These are phyloP conservation scores for Mycena latifolia DNA, from an alignment of 768 basidiomycete genomes.

Conservation along the genomic window DNA sequence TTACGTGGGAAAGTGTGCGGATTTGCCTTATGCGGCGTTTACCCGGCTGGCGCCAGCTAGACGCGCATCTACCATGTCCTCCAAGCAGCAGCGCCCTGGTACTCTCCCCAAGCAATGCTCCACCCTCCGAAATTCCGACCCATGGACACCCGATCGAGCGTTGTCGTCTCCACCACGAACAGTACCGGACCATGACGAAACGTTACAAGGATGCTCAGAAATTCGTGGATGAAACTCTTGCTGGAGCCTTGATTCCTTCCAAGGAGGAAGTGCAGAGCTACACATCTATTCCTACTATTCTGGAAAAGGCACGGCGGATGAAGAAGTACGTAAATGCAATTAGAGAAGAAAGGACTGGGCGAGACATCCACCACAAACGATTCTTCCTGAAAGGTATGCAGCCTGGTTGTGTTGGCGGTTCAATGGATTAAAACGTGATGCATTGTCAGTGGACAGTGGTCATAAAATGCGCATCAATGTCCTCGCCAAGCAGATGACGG, in stretches of 20 bases:
- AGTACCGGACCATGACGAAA: constrained; percentile 40
- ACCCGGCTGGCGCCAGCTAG: not conserved
- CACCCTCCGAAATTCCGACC: constrained; percentile 36
- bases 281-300: constrained; percentile 27
- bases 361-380: constrained; percentile 44
- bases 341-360: constrained; percentile 44
- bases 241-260: constrained; percentile 34
- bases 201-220: constrained; percentile 45
- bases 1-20: too few relatives aligned
- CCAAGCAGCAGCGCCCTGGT: constrained; percentile 6
- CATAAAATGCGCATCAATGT: constrained; percentile 45
- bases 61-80: constrained; percentile 1
- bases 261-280: constrained; percentile 33
- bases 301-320: constrained; percentile 39
- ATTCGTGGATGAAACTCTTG: constrained; percentile 39
- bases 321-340: constrained; percentile 47
- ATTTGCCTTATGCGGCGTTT: not conserved
- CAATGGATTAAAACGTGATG: not conserved
- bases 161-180: constrained; percentile 42
- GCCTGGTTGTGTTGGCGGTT: too few relatives aligned
- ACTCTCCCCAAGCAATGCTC: constrained; percentile 42
- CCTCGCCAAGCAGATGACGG: constrained; percentile 44
- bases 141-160: constrained; percentile 37
- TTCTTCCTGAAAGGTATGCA: constrained; percentile 48
- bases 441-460: constrained; percentile 46